A percentile compares a stretch with the other conserved stretches of the same genome.
Evolutionary conservation across 345 rosid genomes (phyloP).

Genomic region (Draba incana): DNA sequence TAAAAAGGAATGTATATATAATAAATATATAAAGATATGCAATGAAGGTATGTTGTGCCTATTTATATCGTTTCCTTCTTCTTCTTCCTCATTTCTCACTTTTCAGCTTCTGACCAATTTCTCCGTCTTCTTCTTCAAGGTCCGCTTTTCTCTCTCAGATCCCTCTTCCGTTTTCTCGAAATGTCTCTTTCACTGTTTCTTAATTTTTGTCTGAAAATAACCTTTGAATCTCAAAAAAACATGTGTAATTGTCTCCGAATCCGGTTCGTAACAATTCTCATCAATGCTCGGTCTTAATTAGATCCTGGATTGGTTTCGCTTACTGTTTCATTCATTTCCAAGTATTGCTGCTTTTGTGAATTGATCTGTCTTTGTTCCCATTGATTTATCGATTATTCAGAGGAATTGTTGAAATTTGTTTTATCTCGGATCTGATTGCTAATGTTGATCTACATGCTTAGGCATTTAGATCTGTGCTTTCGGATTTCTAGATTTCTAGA

Average conservation of each 20-base stretch:
- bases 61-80: conserved; percentile 10
- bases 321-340: neutral
- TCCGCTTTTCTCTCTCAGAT: conserved; percentile 15
- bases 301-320: conserved; percentile 21
- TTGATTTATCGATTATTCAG: neutral
- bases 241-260: conserved; percentile 9
- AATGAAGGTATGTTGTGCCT: neutral
- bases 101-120: conserved; percentile 34
- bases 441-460: conserved; percentile 9
- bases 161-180: neutral
- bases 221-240: neutral
- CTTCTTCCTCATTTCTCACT: conserved; percentile 29
- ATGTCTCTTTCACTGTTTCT: conserved; percentile 6
- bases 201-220: conserved; percentile 4
- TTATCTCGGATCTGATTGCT: conserved; percentile 29
- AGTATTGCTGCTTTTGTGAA: neutral
- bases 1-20: conserved; percentile 28
- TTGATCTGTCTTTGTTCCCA: neutral
- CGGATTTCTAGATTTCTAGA: no score
- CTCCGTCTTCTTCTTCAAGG: conserved; percentile 33
- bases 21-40: neutral
- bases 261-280: conserved; percentile 18
- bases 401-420: conserved; percentile 6
- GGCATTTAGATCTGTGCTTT: conserved; percentile 34
- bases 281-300: conserved; percentile 26